A percentile compares a stretch with the other conserved stretches of the same genome.
Conservation (phyloP, 108 stramenopile species). For the Skeletonema grethae region DNA sequence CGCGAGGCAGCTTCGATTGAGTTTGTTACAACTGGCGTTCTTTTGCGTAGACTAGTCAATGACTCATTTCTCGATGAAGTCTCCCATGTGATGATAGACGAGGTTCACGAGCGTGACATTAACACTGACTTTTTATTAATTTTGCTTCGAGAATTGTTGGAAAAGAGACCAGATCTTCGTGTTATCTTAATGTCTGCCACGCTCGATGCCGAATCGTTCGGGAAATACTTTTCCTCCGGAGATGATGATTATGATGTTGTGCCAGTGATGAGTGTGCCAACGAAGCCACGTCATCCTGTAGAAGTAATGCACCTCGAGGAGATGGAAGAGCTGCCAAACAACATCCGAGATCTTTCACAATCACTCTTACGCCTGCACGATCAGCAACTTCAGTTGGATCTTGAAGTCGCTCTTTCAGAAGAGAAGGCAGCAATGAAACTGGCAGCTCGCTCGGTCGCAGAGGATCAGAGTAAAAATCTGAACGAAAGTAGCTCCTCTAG, state of each 20-base stretch:
- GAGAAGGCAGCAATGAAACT: conserved; percentile 13
- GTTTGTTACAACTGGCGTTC: conserved; percentile 98
- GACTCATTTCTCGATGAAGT: conserved; percentile 76
- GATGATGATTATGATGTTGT: conserved; percentile 72
- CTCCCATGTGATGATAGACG: conserved; percentile 87
- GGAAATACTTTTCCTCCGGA: conserved; percentile 80
- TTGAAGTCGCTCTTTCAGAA: conserved; percentile 28
- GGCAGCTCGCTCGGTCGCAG: conserved; percentile 6
- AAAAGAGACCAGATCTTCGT: conserved; percentile 85
- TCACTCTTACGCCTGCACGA: conserved; percentile 24
- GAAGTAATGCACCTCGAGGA: conserved; percentile 28
- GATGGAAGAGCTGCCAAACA: conserved; percentile 1
- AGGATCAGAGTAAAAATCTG: conserved; percentile 11
- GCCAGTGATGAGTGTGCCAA: conserved; percentile 31
- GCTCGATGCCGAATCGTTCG: conserved; percentile 95
- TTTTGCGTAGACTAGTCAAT: conserved; percentile 91
- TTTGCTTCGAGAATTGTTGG: conserved; percentile 86
- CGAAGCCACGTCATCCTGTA: conserved; percentile 21
- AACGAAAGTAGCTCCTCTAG: neutral
- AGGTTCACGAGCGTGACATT: conserved; percentile 97
- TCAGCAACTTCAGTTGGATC: conserved; percentile 17
- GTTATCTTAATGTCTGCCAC: conserved; percentile 95
- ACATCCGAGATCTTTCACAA: conserved; percentile 9
- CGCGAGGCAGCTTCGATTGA: conserved; percentile 67
- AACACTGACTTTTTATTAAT: conserved; percentile 97